These are phyloP conservation scores for Apiospora arundinis DNA, from an alignment of 2,329 filamentous ascomycete genomes.

Conservation along the genomic window DNA sequence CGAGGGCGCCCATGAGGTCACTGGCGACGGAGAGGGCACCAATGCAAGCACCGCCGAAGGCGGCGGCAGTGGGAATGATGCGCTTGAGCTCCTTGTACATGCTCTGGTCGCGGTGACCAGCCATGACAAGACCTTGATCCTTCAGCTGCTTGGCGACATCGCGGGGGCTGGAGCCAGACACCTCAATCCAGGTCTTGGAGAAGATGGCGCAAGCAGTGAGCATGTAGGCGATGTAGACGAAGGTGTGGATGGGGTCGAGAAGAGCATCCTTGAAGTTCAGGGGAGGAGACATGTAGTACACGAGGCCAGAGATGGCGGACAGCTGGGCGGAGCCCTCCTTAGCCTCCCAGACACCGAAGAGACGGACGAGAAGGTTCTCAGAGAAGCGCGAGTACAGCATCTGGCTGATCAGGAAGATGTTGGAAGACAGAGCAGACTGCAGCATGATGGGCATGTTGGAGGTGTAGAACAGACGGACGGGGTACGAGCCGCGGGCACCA, in stretches of 20 bases:
- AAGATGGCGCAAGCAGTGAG: slow-evolving; percentile 96
- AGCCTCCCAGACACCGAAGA: slow-evolving; percentile 98
- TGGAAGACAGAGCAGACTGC: slow-evolving; percentile 97
- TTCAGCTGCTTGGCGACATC: slow-evolving; percentile 99
- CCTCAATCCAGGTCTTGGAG: slow-evolving; percentile 99
- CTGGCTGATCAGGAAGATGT: slow-evolving; percentile 98
- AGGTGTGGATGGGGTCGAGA: slow-evolving; percentile 94
- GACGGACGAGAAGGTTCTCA: slow-evolving; percentile 96
- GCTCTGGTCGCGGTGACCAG: slow-evolving; percentile 98
- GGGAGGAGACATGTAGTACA: slow-evolving; percentile 99
- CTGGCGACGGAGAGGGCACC: slow-evolving; percentile 94
- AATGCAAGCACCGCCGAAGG: slow-evolving; percentile 98
- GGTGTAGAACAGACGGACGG: slow-evolving; percentile 98
- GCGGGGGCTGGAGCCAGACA: slow-evolving; percentile 94
- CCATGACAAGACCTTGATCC: slow-evolving; percentile 99
- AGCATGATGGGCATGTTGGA: slow-evolving; percentile 99
- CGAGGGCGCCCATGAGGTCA: slow-evolving; percentile 93
- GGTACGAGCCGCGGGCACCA: slow-evolving; percentile 97
- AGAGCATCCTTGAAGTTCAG: slow-evolving; percentile 97
- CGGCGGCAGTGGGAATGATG: slow-evolving; percentile 96
- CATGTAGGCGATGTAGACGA: slow-evolving; percentile 97
- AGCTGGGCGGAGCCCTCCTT: slow-evolving; percentile 96
- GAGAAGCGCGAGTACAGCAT: slow-evolving; percentile 99
- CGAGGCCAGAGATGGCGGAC: slow-evolving; percentile 88
- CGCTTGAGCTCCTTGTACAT: slow-evolving; percentile 99